phyloP scores from a whole-genome alignment of 352 stramenopile genomes.

The Salisapilia sapeloensis region DNA sequence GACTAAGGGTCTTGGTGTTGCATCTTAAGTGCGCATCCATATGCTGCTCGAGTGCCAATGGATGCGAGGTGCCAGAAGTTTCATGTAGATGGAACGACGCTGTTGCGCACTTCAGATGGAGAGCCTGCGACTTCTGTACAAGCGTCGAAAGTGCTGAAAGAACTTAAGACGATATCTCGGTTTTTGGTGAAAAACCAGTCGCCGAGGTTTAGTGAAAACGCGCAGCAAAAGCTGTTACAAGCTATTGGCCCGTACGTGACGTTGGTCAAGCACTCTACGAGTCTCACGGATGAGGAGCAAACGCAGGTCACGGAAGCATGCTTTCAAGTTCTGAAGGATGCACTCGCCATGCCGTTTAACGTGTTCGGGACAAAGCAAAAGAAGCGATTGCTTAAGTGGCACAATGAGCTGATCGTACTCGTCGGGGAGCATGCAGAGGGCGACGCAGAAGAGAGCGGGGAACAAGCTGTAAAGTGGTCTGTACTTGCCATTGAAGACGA shows the following conservation, averaged over 20 bases:
- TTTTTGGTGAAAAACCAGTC: slow-evolving; percentile 70
- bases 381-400: slow-evolving; percentile 68
- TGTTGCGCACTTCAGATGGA: slow-evolving; percentile 13
- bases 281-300: slow-evolving; percentile 5
- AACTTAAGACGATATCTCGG: slow-evolving; percentile 51
- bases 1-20: too few relatives aligned
- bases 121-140: slow-evolving; percentile 11
- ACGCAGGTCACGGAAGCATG: slow-evolving; percentile 31
- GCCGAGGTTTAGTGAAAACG: slow-evolving; percentile 56
- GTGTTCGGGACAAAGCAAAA: slow-evolving; percentile 71
- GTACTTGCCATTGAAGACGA: slow-evolving; percentile 62
- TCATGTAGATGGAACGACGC: slow-evolving; percentile 47
- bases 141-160: slow-evolving; percentile 43
- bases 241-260: slow-evolving; percentile 46
- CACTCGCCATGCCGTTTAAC: slow-evolving; percentile 68
- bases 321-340: slow-evolving; percentile 62
- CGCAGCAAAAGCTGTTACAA: slow-evolving; percentile 66
- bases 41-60: too few relatives aligned
- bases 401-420: slow-evolving; percentile 61
- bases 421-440: slow-evolving; percentile 10
- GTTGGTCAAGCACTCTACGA: slow-evolving; percentile 20
- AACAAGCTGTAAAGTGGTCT: slow-evolving; percentile 21
- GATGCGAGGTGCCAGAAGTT: slow-evolving; percentile 57
- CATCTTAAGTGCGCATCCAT: too few relatives aligned
- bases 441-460: slow-evolving; percentile 4